Evolutionary conservation across 257 asterid species (phyloP), one percentile per base, ranked within the genome.

Genomic region (Nicotiana otophora): DNA sequence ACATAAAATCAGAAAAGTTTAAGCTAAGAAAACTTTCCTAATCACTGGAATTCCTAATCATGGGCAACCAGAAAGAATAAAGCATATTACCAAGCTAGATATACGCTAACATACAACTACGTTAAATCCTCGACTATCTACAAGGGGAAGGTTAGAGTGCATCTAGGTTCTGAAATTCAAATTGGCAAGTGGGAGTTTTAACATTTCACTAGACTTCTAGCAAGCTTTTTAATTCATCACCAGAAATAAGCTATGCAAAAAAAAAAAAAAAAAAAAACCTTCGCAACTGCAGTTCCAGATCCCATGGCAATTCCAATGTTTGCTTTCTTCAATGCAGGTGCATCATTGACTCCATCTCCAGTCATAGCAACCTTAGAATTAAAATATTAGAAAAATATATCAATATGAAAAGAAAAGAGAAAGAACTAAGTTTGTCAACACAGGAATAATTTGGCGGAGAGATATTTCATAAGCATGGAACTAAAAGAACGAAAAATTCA

Each of bases 261-360:
- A 28, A 28, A 28, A 28, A 28, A 7, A 39, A 39, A 14, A 65
- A 78, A 39, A 46, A 34, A 82, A 86, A 96, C 99, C 98, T 96
- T 96, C 4, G 99, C 98, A 85, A 96, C 99, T 46, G 98, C 99
- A 85, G 99, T 96, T 90, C 99, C 99, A 34, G 98, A 94, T 83
- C 99, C 99, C 99, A 96, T 96, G 88, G 99, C 97, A 89, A 96
- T 90, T 78, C 99, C 99, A 54, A 96, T 96, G 86, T 96, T 92
- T 19, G 99, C 99, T 89, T 94, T 96, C 92, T 93, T 96, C 80
- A 96, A 85, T 51, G 99, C 99, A 86, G 99, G 99, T 84, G 99
- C 99, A 89, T 96, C 99, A 82, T 96, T 96, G 85, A 96, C 99
- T 89, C 99, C 99, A 87, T 96, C 99, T 81, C 99, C 99, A 86